Evolutionary conservation across 257 asterid genomes (phyloP), one percentile per base, ranked within the genome.

Genomic region (Nicotiana undulata): DNA sequence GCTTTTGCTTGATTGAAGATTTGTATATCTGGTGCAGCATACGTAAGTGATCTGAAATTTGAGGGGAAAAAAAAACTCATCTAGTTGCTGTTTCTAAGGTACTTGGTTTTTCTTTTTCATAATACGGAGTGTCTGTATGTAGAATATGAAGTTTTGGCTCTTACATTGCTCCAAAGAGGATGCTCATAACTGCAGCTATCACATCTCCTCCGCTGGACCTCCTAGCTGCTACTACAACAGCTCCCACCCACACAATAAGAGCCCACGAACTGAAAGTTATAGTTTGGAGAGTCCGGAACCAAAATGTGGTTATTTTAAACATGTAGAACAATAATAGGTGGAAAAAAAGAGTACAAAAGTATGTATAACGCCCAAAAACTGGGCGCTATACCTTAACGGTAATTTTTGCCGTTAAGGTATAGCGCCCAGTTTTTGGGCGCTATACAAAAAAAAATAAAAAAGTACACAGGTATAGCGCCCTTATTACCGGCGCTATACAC

Each of bases 1-100:
- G 98, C 96, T 86, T 87, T 91, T 72, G 96, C 97, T 84, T 92
- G 97, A 82, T 92, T 91, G 91, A 92, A 92, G 85, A 88, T 85
- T 84, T 91, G 94, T 94, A 92, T 89, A 86, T 93, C 97, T 44
- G 97, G 98, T 83, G 98, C 97, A 72, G 98, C 97, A 82, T 93
- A 84, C 34, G 98, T 90, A 81, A 93, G 92, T 40, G 98, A 92
- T 90, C 94, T 90, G 93, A 60, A 88, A 84, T 86, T 55, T 75
- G 64, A 53, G 77, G 60, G 46, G 32, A 60, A n/a, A 5, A 12
- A 70, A 79, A 79, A 79, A 76, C 8, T 82, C 81, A 31, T 59
- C 15, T n/a, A 75, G 13, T 26, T 37, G 74, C 40, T 46, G 56
- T 55, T 17, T 8, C 28, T 68, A 67, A 49, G 6, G 65, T 37